Evolutionary conservation across 139 green algal genomes (phyloP), one percentile per base, ranked within the genome.

Genomic region (Tetradesmus lagerheimii): DNA sequence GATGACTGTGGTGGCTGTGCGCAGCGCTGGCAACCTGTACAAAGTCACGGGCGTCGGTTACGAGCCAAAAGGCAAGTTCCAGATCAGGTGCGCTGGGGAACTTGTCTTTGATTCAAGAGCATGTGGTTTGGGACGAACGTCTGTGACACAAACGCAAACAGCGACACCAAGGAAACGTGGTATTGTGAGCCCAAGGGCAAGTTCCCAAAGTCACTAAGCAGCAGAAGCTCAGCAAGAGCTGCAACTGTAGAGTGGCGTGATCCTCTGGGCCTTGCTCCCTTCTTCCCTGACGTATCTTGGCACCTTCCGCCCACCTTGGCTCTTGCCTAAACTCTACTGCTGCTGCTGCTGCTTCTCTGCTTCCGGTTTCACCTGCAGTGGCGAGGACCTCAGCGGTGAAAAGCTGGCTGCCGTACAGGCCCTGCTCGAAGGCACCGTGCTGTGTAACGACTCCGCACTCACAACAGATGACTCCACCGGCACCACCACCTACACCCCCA

Each of bases 1-100:
- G 92, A 97, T 97, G 95, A 94, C 91, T 3, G 91, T 91, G 0
- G 93, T 95, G 3, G 50, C 45, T 4, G 27, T 93, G 38, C 87
- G 37, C 6, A 92, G 87, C 12, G 83, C 88, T 15, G 53, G 29
- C 9, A 41, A 16, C 1, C 81, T 77, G 35, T 94, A 92, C 85
- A 47, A 75, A 29, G 88, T 94, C 50, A 85, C 67, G 6, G 92
- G 92, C 12, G 91, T 94, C 43, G 92, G 92, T 27, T 94, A 94
- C 47, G 92, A 47, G 38, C 92, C 92, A 4, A 53, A 67, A 4
- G 92, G 92, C 43, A 71, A 88, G 25, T 91, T 94, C 82, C 83
- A 1, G 6, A 27, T 38, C 66, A 38, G 15, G 74, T 66, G 39
- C 66, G 50, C 4, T 25, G 50, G 25, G 15, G 14, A 14, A 25